Conservation (phyloP, 805 yeast genomes). For the Yarrowia yakushimensis region DNA sequence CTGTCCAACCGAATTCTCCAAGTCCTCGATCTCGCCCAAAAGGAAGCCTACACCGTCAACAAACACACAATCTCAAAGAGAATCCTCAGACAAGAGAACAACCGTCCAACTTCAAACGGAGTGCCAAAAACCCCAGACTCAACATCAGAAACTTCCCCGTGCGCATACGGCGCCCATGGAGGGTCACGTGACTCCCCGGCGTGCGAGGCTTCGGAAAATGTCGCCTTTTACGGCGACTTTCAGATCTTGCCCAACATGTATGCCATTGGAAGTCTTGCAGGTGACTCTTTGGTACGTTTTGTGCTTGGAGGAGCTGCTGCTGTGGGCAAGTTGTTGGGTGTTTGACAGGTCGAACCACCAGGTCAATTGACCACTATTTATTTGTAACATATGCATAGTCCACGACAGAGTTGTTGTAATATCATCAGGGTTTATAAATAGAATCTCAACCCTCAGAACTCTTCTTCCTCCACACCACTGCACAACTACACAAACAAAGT, state of each 20-base stretch:
- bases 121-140: conserved; percentile 13
- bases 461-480: background rate
- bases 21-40: background rate
- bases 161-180: background rate
- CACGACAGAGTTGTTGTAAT: too few relatives aligned
- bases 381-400: conserved; percentile 15
- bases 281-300: conserved; percentile 37
- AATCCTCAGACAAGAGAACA: conserved; percentile 3
- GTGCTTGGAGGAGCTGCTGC: conserved; percentile 34
- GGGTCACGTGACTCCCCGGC: background rate
- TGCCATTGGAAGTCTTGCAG: conserved; percentile 36
- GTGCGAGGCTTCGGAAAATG: background rate
- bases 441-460: too few relatives aligned
- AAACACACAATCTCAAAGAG: conserved; percentile 25
- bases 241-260: conserved; percentile 31
- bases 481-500: background rate
- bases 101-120: background rate
- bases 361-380: background rate
- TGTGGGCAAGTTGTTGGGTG: conserved; percentile 36
- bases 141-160: conserved; percentile 25
- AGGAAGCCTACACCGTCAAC: conserved; percentile 14
- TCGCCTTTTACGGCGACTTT: conserved; percentile 21
- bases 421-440: too few relatives aligned
- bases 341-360: background rate
- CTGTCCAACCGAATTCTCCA: conserved; percentile 27